A percentile compares a stretch with the other conserved stretches of the same genome.
Evolutionary conservation across 1,284 basidiomycete genomes (phyloP).

Genomic region (Malassezia globosa): DNA sequence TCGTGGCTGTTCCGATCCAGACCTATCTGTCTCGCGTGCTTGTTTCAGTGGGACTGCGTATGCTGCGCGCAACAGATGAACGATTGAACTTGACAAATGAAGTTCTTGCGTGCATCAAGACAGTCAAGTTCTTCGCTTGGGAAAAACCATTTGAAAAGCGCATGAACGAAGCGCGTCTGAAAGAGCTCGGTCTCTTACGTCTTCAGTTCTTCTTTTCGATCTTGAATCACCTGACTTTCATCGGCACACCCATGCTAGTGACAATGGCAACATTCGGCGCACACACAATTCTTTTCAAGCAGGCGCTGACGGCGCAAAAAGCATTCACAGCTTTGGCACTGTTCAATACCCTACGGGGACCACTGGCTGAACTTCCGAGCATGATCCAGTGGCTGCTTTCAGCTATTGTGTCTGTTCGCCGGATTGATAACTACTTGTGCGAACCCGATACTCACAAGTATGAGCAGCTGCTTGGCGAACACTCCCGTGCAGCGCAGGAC

Average conservation of each 20-base stretch:
- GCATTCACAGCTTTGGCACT: conserved; percentile 53
- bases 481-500: conserved; percentile 34
- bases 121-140: conserved; percentile 58
- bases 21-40: conserved; percentile 49
- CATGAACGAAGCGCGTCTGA: conserved; percentile 49
- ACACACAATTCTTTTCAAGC: conserved; percentile 52
- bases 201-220: conserved; percentile 49
- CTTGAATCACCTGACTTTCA: conserved; percentile 48
- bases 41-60: conserved; percentile 49
- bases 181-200: conserved; percentile 50
- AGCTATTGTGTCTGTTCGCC: conserved; percentile 42
- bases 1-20: conserved; percentile 27
- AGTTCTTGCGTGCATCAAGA: conserved; percentile 52
- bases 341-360: conserved; percentile 48
- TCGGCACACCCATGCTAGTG: conserved; percentile 56
- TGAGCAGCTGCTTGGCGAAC: conserved; percentile 46
- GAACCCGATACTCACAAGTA: conserved; percentile 55
- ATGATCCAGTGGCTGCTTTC: conserved; percentile 50
- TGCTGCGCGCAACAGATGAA: conserved; percentile 52
- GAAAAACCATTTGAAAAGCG: conserved; percentile 49
- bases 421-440: conserved; percentile 50
- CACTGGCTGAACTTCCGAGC: conserved; percentile 37
- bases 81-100: conserved; percentile 53
- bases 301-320: conserved; percentile 50
- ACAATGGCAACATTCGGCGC: conserved; percentile 61